phyloP scores from a whole-genome alignment of 169 alveolate species.

The Eimeria necatrix region DNA sequence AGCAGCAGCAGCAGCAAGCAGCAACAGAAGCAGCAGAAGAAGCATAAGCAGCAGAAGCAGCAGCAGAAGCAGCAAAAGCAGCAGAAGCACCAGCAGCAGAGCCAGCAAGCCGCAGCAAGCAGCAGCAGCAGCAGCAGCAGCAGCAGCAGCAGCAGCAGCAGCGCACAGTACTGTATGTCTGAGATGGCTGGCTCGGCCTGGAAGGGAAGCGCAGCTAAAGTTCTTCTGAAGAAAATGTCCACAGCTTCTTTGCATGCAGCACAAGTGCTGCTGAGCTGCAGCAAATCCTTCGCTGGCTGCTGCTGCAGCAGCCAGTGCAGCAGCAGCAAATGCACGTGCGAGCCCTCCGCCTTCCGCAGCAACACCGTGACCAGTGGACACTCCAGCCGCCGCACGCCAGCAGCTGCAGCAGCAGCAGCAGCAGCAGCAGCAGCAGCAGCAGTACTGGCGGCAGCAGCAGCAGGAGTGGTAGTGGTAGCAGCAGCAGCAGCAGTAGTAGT shows the following conservation, averaged over 20 bases:
- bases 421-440: neutral
- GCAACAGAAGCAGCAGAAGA: too few relatives aligned
- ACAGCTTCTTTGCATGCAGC: neutral
- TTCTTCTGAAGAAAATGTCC: neutral
- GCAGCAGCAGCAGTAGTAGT: neutral
- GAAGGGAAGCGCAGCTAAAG: neutral
- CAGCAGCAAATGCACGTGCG: neutral
- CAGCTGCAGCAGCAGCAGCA: slow-evolving; percentile 8
- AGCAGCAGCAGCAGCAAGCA: too few relatives aligned
- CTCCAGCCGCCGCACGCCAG: neutral
- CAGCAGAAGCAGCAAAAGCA: too few relatives aligned
- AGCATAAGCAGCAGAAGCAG: too few relatives aligned
- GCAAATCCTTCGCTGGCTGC: neutral
- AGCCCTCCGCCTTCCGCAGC: neutral
- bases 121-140: neutral
- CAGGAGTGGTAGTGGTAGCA: neutral
- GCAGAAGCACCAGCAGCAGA: too few relatives aligned
- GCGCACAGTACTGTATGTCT: neutral
- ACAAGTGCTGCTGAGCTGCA: neutral
- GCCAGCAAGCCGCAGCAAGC: too few relatives aligned
- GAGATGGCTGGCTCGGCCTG: neutral
- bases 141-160: neutral
- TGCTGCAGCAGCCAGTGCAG: neutral
- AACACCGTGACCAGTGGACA: neutral
- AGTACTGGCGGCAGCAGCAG: neutral